A percentile compares a stretch with the other conserved stretches of the same genome.
phyloP scores from a whole-genome alignment of 2,329 filamentous ascomycete genomes.

The Ploettnerulaceae sp. region DNA sequence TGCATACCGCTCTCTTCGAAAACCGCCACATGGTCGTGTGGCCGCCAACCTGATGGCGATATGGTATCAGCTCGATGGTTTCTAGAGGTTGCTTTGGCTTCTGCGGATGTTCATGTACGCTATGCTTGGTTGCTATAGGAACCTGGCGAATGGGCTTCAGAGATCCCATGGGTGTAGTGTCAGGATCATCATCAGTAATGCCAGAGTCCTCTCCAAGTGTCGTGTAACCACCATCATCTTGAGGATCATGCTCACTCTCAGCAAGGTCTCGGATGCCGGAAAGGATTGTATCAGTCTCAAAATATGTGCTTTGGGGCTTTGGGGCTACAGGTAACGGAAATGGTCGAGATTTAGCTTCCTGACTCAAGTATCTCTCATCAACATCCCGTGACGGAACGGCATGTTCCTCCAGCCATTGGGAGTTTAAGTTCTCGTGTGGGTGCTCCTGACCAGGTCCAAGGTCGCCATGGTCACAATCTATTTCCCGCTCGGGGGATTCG shows the following conservation, averaged over 20 bases:
- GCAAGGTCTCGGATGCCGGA: not conserved
- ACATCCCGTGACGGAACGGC: conserved; percentile 35
- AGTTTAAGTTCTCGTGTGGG: conserved; percentile 16
- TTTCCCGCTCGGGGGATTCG: conserved; percentile 37
- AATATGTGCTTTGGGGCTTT: conserved; percentile 30
- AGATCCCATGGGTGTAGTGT: conserved; percentile 31
- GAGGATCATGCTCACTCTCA: conserved; percentile 18
- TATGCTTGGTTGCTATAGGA: conserved; percentile 29
- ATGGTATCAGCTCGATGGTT: conserved; percentile 93
- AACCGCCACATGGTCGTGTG: conserved; percentile 97
- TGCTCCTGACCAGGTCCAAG: conserved; percentile 12
- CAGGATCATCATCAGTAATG: conserved; percentile 24
- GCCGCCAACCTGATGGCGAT: conserved; percentile 94
- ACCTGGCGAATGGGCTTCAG: conserved; percentile 28
- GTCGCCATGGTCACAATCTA: conserved; percentile 12
- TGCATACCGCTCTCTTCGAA: conserved; percentile 91
- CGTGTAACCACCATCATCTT: conserved; percentile 26
- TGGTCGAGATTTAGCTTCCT: conserved; percentile 17
- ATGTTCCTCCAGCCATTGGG: conserved; percentile 34
- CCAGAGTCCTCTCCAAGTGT: conserved; percentile 26
- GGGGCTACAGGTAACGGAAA: conserved; percentile 12
- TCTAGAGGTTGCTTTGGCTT: conserved; percentile 57
- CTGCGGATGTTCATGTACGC: conserved; percentile 47
- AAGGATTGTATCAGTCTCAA: conserved; percentile 11
- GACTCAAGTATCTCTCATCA: conserved; percentile 19